Conservation (phyloP, 2,329 filamentous ascomycete genomes). For the Paecilomyces dactylethromorphus region DNA sequence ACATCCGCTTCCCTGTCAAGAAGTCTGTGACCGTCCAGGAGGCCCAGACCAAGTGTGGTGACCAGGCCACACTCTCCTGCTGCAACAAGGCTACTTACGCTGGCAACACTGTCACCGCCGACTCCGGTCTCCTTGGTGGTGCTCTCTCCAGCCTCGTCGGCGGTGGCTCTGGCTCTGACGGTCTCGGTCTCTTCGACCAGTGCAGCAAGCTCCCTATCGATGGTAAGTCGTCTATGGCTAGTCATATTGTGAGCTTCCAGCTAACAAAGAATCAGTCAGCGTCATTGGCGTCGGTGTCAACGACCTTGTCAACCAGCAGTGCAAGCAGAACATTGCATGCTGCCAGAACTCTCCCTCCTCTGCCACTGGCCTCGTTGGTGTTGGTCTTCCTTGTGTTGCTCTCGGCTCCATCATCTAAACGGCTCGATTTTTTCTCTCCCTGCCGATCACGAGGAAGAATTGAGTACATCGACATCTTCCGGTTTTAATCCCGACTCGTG, state of each 20-base stretch:
- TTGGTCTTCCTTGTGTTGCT: slow-evolving; percentile 32
- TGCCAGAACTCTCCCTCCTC: slow-evolving; percentile 29
- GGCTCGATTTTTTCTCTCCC: slow-evolving; percentile 5
- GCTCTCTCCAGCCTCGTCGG: slow-evolving; percentile 28
- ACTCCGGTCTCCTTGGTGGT: slow-evolving; percentile 25
- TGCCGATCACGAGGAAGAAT: not conserved
- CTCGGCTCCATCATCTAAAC: slow-evolving; percentile 33
- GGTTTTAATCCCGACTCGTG: not conserved
- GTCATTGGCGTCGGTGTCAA: slow-evolving; percentile 21
- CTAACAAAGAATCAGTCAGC: slow-evolving; percentile 11
- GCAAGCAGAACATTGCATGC: slow-evolving; percentile 36
- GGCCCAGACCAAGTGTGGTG: slow-evolving; percentile 32
- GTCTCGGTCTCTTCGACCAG: slow-evolving; percentile 34
- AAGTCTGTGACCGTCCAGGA: slow-evolving; percentile 27
- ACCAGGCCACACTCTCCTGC: slow-evolving; percentile 32
- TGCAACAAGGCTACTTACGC: slow-evolving; percentile 33
- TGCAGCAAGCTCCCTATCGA: slow-evolving; percentile 33
- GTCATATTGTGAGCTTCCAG: not conserved
- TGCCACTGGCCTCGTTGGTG: slow-evolving; percentile 26
- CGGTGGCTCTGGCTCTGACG: slow-evolving; percentile 22
- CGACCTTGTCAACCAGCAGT: slow-evolving; percentile 31
- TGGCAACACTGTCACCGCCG: slow-evolving; percentile 27
- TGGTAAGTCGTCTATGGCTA: slow-evolving; percentile 15
- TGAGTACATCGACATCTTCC: not conserved
- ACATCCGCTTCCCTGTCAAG: slow-evolving; percentile 27